phyloP scores from a whole-genome alignment of 177 flowering plant genomes.

The Vitis hybrid region DNA sequence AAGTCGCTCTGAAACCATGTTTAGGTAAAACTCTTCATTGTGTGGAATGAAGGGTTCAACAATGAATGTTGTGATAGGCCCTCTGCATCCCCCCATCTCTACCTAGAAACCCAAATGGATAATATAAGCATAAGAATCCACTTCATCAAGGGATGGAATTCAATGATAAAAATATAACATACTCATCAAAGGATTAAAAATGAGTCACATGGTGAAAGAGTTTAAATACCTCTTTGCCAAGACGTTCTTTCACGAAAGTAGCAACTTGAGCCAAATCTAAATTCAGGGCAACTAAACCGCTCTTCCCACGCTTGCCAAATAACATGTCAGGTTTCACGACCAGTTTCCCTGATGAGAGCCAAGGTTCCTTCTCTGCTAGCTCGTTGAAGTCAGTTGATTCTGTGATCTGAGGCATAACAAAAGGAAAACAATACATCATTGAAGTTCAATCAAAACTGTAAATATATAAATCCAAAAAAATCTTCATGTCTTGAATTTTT shows the following conservation, averaged over 20 bases:
- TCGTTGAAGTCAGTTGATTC: slow-evolving; percentile 62
- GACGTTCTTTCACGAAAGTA: slow-evolving; percentile 65
- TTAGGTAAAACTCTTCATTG: slow-evolving; percentile 69
- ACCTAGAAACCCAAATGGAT: slow-evolving; percentile 37
- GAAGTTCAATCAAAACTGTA: not conserved
- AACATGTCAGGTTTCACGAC: slow-evolving; percentile 87
- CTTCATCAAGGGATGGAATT: not conserved
- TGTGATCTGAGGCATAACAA: slow-evolving; percentile 37
- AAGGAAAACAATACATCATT: not conserved
- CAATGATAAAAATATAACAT: not conserved
- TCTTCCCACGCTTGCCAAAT: slow-evolving; percentile 83
- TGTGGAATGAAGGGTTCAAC: slow-evolving; percentile 83
- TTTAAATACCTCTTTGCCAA: slow-evolving; percentile 64
- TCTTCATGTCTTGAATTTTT: not conserved
- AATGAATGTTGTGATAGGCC: slow-evolving; percentile 78
- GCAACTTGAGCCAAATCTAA: slow-evolving; percentile 63
- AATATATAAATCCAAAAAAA: not conserved
- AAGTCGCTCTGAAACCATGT: slow-evolving; percentile 72
- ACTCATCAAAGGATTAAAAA: not conserved
- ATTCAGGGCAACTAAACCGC: slow-evolving; percentile 74
- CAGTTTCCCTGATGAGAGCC: slow-evolving; percentile 63
- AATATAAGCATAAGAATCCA: not conserved
- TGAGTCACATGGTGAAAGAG: not conserved
- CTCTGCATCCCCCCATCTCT: slow-evolving; percentile 77
- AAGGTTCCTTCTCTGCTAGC: slow-evolving; percentile 56